Conservation (phyloP, 1,284 basidiomycete genomes). For the Mycosarcoma mackinlayi region DNA sequence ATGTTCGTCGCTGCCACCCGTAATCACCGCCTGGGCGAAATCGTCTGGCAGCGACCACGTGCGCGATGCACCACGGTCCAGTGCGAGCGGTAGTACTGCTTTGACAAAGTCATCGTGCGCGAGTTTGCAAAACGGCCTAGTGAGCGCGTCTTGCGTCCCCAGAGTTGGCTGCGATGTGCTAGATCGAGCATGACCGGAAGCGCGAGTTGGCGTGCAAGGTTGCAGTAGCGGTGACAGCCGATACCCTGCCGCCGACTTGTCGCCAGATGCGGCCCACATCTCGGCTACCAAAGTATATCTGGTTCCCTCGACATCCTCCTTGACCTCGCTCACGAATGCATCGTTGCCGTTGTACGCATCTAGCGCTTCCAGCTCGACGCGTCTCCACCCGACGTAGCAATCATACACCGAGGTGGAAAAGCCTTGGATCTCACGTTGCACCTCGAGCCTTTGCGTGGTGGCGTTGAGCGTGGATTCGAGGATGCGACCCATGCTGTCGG, state of each 20-base stretch:
- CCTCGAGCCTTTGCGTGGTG: conserved; percentile 2
- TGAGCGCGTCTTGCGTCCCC: conserved; percentile 5
- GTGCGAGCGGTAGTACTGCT: conserved; percentile 15
- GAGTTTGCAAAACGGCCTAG: not conserved
- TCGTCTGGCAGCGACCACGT: too few species aligned
- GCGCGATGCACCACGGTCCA: too few species aligned
- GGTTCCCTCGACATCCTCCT: conserved; percentile 21
- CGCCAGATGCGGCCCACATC: conserved; percentile 28
- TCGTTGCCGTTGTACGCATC: not conserved
- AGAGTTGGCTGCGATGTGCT: not conserved
- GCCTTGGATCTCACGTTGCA: conserved; percentile 31
- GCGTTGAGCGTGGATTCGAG: conserved; percentile 27
- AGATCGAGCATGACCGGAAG: too few species aligned
- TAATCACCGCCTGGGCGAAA: too few species aligned
- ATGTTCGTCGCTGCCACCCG: conserved; percentile 39
- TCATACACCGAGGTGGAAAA: conserved; percentile 42
- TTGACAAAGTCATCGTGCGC: conserved; percentile 27
- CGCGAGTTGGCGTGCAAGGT: too few species aligned
- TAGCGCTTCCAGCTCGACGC: conserved; percentile 14
- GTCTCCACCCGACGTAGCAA: conserved; percentile 11
- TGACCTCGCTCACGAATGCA: conserved; percentile 13
- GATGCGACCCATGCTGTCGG: conserved; percentile 48
- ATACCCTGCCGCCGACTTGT: conserved; percentile 22
- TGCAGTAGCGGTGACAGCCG: conserved; percentile 12
- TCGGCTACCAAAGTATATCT: conserved; percentile 12